Base-by-base conservation (phyloP, 2,329 filamentous ascomycete species). In the Leptodontidium sp. region DNA sequence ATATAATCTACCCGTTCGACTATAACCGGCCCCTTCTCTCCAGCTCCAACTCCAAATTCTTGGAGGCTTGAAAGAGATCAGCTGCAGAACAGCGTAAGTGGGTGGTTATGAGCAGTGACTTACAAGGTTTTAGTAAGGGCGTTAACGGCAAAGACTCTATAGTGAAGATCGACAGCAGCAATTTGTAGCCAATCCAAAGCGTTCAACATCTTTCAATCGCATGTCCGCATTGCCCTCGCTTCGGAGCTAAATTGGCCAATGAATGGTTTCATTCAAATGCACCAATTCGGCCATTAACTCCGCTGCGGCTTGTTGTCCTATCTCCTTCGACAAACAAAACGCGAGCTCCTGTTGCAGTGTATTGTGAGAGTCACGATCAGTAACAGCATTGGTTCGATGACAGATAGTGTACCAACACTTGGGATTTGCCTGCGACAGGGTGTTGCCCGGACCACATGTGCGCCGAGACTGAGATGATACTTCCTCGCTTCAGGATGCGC, bases 251-350 rank as follows among this genome's bases (percentile, higher is more conserved):
- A 47, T 47, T 47, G 43, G 15, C 43, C 11, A 47, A 47, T n/a
- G 43, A 47, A 47, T n/a, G 43, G 43, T 47, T 47, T 47, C 43
- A 47, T 47, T 47, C 43, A 47, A 47, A 47, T 17, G 43, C 43
- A 47, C 12, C 43, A 47, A 47, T 47, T 17, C 15, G 43, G 43
- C 43, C 43, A 47, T 47, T 47, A 47, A 47, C 43, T 47, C 43
- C 43, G 15, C 43, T 47, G 15, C 43, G 43, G 15, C 43, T n/a
- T 47, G 43, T 47, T 47, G 43, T 47, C 43, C 43, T 47, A 47
- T 47, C 43, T 47, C 43, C 43, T 47, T 47, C 43, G 43, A 47
- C 43, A 47, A 47, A 47, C 43, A 47, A 47, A 47, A 47, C 15
- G 43, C 14, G 43, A 47, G 43, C 43, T 17, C 43, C 43, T 47